Evolutionary conservation across 1,284 basidiomycete species (phyloP), one percentile per base, ranked within the genome.

Genomic region (Boletus austroedulis): DNA sequence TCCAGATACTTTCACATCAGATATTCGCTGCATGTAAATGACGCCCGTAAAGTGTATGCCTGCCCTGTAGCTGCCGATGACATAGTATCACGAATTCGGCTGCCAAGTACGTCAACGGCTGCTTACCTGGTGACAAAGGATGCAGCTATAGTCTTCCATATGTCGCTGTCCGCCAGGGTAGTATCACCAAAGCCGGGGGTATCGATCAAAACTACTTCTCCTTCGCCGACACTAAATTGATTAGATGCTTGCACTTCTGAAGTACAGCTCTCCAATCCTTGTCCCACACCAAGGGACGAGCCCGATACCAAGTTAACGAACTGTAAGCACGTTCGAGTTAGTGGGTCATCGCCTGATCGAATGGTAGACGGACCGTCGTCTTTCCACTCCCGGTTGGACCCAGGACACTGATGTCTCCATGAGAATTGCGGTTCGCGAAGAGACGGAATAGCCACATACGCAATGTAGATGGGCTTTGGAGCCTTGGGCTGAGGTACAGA

Each of bases 11-110:
- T 79, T 76, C 59, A 75, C 70, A 65, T 83, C 82, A 9, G 79
- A 76, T 60, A 84, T 84, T 8, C 79, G 73, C 57, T 84, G 82
- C 69, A 82, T 73, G 62, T 82, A 83, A 40, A 83, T 75, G 52
- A 84, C 70, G 0, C 82, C 82, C 45, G 69, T 41, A 65, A 71
- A 56, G 58, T 49, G 61, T 51, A 61, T 57, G 51, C 75, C 76
- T 31, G 72, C 65, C 51, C 70, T 68, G 56, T 80, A 72, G 44
- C 79, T 82, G n/a, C 29, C 26, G 19, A 46, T 38, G 43, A 11
- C 38, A 28, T 24, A 5, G 50, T 32, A 1, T 19, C 44, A 46
- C 56, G 44, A 51, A 50, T 29, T 32, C 8, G 31, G 26, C 24
- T 29, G 46, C 34, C 14, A 12, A 24, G n/a, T 7, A 17, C 17